Conservation (phyloP, 495 filamentous ascomycete species). For the Lophiostoma macrostomum region DNA sequence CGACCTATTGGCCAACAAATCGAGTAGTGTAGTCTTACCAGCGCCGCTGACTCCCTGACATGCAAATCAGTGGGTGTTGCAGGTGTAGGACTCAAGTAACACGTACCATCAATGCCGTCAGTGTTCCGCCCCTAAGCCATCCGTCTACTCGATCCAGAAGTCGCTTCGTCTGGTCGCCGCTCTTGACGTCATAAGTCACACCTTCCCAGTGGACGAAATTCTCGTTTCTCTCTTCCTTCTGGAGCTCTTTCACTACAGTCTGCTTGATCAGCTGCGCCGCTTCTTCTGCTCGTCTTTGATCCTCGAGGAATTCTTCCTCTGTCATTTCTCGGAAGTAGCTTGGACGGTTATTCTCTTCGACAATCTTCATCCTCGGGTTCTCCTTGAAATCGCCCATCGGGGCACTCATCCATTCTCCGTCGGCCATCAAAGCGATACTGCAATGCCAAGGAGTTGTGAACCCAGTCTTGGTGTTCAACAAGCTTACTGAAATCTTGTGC, state of each 20-base stretch:
- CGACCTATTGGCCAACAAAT: background rate
- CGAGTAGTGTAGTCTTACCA: background rate
- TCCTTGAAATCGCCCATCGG: slow-evolving; percentile 29
- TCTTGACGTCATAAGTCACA: background rate
- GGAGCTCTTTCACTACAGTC: background rate
- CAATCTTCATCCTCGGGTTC: background rate
- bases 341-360: slow-evolving; percentile 42
- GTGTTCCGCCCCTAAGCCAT: background rate
- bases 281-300: background rate
- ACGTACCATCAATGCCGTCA: slow-evolving; percentile 2
- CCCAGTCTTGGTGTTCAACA: slow-evolving; percentile 27
- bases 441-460: slow-evolving; percentile 49
- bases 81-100: background rate
- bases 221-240: background rate
- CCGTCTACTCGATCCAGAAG: background rate
- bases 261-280: background rate
- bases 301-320: slow-evolving; percentile 4
- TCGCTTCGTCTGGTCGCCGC: background rate
- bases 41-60: background rate
- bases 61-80: background rate
- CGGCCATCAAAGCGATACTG: slow-evolving; percentile 5
- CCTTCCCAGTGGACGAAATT: slow-evolving; percentile 2
- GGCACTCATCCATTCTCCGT: slow-evolving; percentile 29
- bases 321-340: slow-evolving; percentile 45
- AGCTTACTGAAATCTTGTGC: slow-evolving; percentile 29